Evolutionary conservation across 192 early-diverging fungal species (phyloP), one percentile per base, ranked within the genome.

Genomic region (Rhizoclosmatium globosum): DNA sequence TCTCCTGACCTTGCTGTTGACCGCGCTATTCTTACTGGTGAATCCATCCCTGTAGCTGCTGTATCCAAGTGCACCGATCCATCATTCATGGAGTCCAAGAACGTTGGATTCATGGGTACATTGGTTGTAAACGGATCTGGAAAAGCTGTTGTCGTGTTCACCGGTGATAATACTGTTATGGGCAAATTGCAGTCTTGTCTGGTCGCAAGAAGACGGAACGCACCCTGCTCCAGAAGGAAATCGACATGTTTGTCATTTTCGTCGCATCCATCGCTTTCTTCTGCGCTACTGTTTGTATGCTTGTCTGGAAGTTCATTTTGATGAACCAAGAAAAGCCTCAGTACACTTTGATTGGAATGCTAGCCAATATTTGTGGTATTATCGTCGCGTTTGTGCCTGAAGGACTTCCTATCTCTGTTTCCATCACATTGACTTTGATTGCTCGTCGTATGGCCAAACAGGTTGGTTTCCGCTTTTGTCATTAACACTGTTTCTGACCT

Each of bases 341-440:
- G 42, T 39, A 79, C 81, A 9, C 13, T 68, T 11, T 57, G 64
- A 59, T 48, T 50, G 61, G 71, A 71, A 47, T 74, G 71, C 47
- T 85, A 31, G 73, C 57, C 47, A 83, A 83, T 59, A 45, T 65
- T 39, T 84, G 68, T 72, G 72, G 48, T 42, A 66, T 66, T 48
- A 47, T 78, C n/a, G 65, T 72, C 21, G 84, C 86, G 7, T 84
- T 88, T 66, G 79, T 85, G 0, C 86, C 86, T 2, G 56, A 87
- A 64, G 91, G 94, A 57, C 86, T 98, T 84, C 95, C 96, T 38
- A 90, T 94, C 57, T 86, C 87, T 41, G 87, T 98, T 43, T 91
- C 95, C 15, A 82, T 95, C 77, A 88, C 92, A 15, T 86, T 96
- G 38, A 89, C 93, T 3, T 79, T 94, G 47, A 91, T 95, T 57